Percentiles rank a stretch among this genome's conserved stretches.
phyloP scores from a whole-genome alignment of 805 yeast genomes.

The Isabelozyma pseudorhagii region DNA sequence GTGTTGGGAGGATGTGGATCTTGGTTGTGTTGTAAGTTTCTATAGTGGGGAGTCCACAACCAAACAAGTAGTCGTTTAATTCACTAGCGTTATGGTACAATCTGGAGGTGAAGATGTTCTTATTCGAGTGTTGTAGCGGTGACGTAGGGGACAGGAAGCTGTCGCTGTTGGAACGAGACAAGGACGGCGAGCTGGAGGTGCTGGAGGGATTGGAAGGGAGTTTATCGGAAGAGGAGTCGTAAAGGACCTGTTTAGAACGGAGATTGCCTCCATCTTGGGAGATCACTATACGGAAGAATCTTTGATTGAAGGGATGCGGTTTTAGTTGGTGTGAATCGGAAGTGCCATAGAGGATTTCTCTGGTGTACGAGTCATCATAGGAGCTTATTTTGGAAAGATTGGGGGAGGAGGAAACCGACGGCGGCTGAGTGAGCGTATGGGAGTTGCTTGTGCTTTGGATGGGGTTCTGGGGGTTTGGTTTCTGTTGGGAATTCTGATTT shows the following conservation, averaged over 20 bases:
- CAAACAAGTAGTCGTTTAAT: constrained; percentile 52
- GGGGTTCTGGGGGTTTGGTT: background rate
- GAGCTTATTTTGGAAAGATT: constrained; percentile 15
- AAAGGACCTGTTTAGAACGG: constrained; percentile 46
- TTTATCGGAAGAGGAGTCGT: constrained; percentile 40
- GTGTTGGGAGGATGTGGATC: constrained; percentile 44
- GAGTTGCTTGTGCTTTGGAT: background rate
- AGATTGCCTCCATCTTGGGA: constrained; percentile 51
- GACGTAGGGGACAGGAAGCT: background rate
- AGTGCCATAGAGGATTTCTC: constrained; percentile 47
- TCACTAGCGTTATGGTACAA: constrained; percentile 42
- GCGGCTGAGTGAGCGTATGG: background rate
- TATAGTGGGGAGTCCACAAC: constrained; percentile 51
- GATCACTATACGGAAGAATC: constrained; percentile 41
- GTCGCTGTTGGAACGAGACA: background rate
- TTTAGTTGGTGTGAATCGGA: constrained; percentile 21
- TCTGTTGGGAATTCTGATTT: background rate
- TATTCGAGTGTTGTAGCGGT: constrained; percentile 1
- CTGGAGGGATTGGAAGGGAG: background rate
- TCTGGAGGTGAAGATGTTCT: constrained; percentile 23
- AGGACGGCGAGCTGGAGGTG: background rate
- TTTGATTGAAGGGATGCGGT: constrained; percentile 23
- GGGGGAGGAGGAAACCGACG: background rate
- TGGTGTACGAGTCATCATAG: constrained; percentile 43
- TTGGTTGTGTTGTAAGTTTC: constrained; percentile 45